Conservation (phyloP, 768 basidiomycete genomes). For the Sarcomyxa edulis region DNA sequence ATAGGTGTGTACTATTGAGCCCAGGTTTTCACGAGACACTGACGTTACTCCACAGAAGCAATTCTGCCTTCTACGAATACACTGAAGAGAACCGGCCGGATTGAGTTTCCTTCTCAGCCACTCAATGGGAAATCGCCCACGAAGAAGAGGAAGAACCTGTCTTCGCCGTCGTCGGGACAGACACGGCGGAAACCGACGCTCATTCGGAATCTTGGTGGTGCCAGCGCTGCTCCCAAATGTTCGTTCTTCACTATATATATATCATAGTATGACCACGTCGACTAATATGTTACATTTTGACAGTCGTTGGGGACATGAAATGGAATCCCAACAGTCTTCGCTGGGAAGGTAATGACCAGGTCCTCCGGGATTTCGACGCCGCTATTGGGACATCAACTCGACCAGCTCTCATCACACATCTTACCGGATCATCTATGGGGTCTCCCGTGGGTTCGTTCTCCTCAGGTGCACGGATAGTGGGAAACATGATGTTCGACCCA, state of each 20-base stretch:
- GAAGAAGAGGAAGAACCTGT: conserved; percentile 50
- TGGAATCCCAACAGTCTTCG: conserved; percentile 89
- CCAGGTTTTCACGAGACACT: conserved; percentile 15
- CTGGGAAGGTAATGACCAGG: conserved; percentile 97
- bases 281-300: conserved; percentile 10
- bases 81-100: conserved; percentile 50
- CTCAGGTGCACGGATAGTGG: conserved; percentile 83
- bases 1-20: conserved; percentile 36
- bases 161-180: conserved; percentile 37
- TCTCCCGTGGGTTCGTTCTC: conserved; percentile 73
- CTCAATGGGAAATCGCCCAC: conserved; percentile 25
- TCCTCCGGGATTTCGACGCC: conserved; percentile 86
- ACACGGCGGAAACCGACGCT: conserved; percentile 78
- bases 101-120: conserved; percentile 46
- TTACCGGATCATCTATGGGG: conserved; percentile 82
- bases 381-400: conserved; percentile 78
- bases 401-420: conserved; percentile 93
- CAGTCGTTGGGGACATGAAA: conserved; percentile 94
- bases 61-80: conserved; percentile 43
- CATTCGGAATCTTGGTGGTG: conserved; percentile 77
- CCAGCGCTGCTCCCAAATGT: conserved; percentile 73
- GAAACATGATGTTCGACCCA: conserved; percentile 98
- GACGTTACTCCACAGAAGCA: conserved; percentile 13
- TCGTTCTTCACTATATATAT: conserved; percentile 15
- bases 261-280: too few species aligned